Percentiles rank a stretch among this genome's conserved stretches.
phyloP scores from a whole-genome alignment of 495 filamentous ascomycete genomes.

The Tuber brumale region DNA sequence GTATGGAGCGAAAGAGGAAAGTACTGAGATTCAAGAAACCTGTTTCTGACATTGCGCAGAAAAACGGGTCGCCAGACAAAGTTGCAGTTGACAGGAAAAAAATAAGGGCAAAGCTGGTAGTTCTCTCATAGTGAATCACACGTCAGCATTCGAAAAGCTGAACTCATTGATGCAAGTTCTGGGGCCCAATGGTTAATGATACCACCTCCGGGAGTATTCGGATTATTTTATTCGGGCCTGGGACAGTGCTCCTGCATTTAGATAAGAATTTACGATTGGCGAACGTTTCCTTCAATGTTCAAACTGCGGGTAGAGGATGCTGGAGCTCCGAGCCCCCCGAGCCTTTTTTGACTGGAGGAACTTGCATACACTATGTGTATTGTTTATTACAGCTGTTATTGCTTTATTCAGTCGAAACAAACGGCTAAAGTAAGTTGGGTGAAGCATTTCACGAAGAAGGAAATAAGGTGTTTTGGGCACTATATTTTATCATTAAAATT shows the following conservation, averaged over 20 bases:
- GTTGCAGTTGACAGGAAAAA: not conserved
- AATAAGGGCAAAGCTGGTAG: not conserved
- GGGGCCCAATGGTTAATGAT: not conserved
- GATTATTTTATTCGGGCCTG: constrained; percentile 2
- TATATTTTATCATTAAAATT: not conserved
- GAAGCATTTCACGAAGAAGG: not conserved
- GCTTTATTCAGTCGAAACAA: not conserved
- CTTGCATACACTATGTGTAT: not conserved
- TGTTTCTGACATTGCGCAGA: not conserved
- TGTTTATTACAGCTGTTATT: not conserved
- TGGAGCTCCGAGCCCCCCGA: not conserved
- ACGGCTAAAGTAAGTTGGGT: not conserved
- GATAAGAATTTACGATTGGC: constrained; percentile 2
- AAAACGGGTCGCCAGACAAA: not conserved
- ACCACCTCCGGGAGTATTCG: not conserved
- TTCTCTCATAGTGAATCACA: not conserved
- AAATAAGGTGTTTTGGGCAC: not conserved
- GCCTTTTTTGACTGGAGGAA: not conserved
- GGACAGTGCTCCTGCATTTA: not conserved
- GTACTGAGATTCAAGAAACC: not conserved
- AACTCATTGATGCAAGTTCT: not conserved
- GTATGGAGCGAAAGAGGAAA: not conserved
- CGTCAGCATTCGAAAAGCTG: constrained; percentile 4
- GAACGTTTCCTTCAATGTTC: not conserved
- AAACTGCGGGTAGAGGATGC: not conserved